phyloP scores from a whole-genome alignment of 2,329 filamentous ascomycete genomes.

The Phyllosticta capitalensis region DNA sequence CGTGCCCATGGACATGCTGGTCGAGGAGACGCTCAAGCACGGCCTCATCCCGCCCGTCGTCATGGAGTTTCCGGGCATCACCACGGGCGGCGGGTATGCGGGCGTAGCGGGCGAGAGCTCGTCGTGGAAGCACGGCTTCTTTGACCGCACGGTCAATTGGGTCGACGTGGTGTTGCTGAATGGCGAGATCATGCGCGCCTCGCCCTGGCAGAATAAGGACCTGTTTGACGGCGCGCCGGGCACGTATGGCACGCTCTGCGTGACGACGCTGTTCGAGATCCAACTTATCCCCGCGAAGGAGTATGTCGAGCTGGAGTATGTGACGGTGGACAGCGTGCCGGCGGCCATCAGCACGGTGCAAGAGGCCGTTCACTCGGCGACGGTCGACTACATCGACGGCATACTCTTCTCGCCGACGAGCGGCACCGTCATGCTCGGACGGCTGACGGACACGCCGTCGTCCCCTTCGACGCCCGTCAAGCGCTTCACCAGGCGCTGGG shows the following conservation, averaged over 20 bases:
- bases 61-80: conserved; percentile 64
- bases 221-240: conserved; percentile 52
- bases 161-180: conserved; percentile 56
- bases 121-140: conserved; percentile 57
- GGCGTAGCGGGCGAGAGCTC: conserved; percentile 59
- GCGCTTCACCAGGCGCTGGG: conserved; percentile 47
- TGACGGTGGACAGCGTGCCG: conserved; percentile 41
- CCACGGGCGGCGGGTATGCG: conserved; percentile 56
- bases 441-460: conserved; percentile 39
- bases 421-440: conserved; percentile 53
- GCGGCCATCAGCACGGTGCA: conserved; percentile 42
- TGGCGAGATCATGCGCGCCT: conserved; percentile 45
- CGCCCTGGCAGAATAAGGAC: conserved; percentile 39
- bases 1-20: conserved; percentile 56
- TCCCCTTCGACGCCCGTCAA: conserved; percentile 25
- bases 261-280: conserved; percentile 53
- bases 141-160: conserved; percentile 52
- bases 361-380: conserved; percentile 31
- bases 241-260: conserved; percentile 50
- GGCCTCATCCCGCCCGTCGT: conserved; percentile 55
- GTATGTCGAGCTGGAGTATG: conserved; percentile 55
- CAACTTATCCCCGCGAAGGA: conserved; percentile 44
- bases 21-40: conserved; percentile 46
- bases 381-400: conserved; percentile 59
- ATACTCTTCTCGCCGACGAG: conserved; percentile 50